Evolutionary conservation across 257 asterid genomes (phyloP).

Genomic region (Solanum chmielewskii): DNA sequence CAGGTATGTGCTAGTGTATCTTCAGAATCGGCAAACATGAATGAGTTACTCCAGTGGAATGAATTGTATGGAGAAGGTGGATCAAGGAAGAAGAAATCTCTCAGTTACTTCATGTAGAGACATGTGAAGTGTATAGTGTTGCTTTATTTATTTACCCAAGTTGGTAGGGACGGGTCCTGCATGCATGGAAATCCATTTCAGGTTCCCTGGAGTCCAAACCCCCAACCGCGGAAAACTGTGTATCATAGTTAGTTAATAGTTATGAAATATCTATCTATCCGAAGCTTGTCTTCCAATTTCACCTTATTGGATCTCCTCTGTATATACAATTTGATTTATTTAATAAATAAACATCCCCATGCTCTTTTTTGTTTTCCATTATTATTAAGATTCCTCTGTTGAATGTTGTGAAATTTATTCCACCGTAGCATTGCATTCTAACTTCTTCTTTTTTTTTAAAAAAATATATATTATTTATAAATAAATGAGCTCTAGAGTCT

Average conservation of each 20-base stretch:
- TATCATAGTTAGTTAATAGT: background rate
- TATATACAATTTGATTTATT: background rate
- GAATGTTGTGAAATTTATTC: background rate
- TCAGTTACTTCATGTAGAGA: constrained; percentile 46
- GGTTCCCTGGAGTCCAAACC: background rate
- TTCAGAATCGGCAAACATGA: constrained; percentile 45
- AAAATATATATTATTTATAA: too few species aligned
- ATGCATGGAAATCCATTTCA: background rate
- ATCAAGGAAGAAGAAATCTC: constrained; percentile 35
- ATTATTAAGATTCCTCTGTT: background rate
- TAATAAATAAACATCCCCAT: background rate
- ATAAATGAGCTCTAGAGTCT: background rate
- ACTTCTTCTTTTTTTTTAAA: too few species aligned
- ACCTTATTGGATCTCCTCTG: background rate
- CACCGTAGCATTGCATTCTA: background rate
- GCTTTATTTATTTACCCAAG: background rate
- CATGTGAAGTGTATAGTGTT: constrained; percentile 1
- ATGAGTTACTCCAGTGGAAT: constrained; percentile 44
- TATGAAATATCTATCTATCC: background rate
- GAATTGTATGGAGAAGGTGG: constrained; percentile 50
- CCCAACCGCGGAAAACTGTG: background rate
- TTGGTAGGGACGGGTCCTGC: background rate
- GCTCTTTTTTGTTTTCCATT: background rate
- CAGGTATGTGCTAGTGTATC: constrained; percentile 54
- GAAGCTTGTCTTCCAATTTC: background rate